Conservation (phyloP, 1,284 basidiomycete genomes). For the Phylloporus gajari region DNA sequence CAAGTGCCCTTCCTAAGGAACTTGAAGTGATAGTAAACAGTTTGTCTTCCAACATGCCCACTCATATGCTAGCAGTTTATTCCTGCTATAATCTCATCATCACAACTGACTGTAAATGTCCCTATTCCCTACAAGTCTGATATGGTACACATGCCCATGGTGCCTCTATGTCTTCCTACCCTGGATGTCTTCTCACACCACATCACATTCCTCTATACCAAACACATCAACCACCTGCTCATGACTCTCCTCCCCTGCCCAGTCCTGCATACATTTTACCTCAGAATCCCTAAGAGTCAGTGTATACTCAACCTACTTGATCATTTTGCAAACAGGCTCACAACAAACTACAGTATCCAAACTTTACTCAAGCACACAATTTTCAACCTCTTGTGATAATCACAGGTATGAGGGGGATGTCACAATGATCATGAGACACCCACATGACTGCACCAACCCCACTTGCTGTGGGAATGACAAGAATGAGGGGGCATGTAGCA, state of each 20-base stretch:
- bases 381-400: constrained; percentile 52
- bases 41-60: constrained; percentile 54
- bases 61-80: constrained; percentile 66
- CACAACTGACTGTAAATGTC: constrained; percentile 59
- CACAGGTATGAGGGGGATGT: constrained; percentile 67
- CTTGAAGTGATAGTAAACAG: constrained; percentile 39
- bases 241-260: constrained; percentile 45
- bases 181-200: constrained; percentile 63
- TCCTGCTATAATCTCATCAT: constrained; percentile 63
- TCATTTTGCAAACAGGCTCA: constrained; percentile 42
- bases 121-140: constrained; percentile 49
- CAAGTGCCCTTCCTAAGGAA: constrained; percentile 44
- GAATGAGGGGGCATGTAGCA: too few relatives aligned
- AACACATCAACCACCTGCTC: constrained; percentile 55
- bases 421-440: too few relatives aligned
- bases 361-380: constrained; percentile 53
- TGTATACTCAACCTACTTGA: constrained; percentile 22
- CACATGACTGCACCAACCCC: too few relatives aligned
- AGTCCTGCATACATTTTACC: constrained; percentile 34
- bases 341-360: constrained; percentile 40
- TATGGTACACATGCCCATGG: constrained; percentile 53
- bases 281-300: constrained; percentile 23
- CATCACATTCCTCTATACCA: constrained; percentile 61
- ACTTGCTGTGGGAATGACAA: too few relatives aligned
- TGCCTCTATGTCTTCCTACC: constrained; percentile 60